These are phyloP conservation scores for Phytophthora fragariae DNA, from an alignment of 352 stramenopile species.

Conservation along the genomic window DNA sequence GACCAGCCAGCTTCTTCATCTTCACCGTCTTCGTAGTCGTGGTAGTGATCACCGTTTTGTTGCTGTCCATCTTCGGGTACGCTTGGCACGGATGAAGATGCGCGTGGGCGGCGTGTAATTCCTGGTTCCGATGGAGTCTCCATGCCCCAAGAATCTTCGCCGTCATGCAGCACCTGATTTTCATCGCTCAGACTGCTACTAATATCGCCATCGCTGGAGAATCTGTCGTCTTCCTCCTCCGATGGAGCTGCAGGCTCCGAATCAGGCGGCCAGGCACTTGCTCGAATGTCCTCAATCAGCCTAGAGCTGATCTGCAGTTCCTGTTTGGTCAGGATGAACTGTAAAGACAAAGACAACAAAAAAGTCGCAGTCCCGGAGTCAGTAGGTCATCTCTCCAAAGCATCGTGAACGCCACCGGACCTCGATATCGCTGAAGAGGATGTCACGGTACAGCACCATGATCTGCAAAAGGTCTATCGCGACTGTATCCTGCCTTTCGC, in stretches of 20 bases:
- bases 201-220: constrained; percentile 37
- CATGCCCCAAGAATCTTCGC: constrained; percentile 17
- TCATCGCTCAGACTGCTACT: constrained; percentile 31
- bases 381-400: neutral
- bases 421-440: constrained; percentile 80
- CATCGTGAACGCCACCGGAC: constrained; percentile 21
- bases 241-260: constrained; percentile 17
- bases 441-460: constrained; percentile 69
- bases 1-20: constrained; percentile 31
- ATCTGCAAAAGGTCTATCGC: constrained; percentile 62
- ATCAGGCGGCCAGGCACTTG: constrained; percentile 26
- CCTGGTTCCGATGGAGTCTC: constrained; percentile 10
- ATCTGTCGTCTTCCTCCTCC: constrained; percentile 38
- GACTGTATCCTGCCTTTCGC: constrained; percentile 46
- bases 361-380: neutral
- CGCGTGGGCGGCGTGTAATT: constrained; percentile 15
- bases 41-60: constrained; percentile 8
- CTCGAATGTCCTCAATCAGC: constrained; percentile 22
- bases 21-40: constrained; percentile 17
- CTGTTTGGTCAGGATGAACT: constrained; percentile 65
- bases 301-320: constrained; percentile 46
- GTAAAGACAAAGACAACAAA: neutral
- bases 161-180: constrained; percentile 32
- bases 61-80: constrained; percentile 22
- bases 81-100: constrained; percentile 29